Conservation (phyloP, 805 yeast species). For the Metschnikowia sp. region DNA sequence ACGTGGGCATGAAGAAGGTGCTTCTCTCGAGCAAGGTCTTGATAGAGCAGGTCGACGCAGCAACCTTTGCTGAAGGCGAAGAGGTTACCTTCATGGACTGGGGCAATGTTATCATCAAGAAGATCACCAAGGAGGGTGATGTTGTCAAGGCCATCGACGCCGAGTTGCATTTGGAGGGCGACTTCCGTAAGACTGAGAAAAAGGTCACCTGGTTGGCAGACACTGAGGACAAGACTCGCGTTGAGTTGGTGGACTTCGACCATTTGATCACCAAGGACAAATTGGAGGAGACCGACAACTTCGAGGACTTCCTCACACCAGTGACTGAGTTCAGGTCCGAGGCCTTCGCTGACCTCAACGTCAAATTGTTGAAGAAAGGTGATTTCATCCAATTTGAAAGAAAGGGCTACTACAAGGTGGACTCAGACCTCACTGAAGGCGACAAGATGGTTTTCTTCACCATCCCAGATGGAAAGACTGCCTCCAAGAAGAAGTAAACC, state of each 20-base stretch:
- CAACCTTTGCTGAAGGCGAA: conserved; percentile 67
- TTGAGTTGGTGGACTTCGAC: conserved; percentile 86
- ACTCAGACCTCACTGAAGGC: conserved; percentile 52
- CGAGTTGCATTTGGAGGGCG: conserved; percentile 87
- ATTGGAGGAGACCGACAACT: conserved; percentile 89
- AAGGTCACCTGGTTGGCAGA: conserved; percentile 93
- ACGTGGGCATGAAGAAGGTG: conserved; percentile 79
- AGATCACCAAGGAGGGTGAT: conserved; percentile 60
- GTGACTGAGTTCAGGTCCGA: conserved; percentile 77
- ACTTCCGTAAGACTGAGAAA: conserved; percentile 93
- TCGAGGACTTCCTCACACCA: conserved; percentile 87
- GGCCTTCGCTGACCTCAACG: conserved; percentile 79
- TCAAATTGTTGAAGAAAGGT: conserved; percentile 73
- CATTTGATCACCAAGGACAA: conserved; percentile 94
- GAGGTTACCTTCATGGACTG: conserved; percentile 98
- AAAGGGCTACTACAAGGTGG: conserved; percentile 92
- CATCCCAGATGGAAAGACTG: conserved; percentile 88
- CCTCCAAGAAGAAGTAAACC: conserved; percentile 33
- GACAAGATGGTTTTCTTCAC: conserved; percentile 78
- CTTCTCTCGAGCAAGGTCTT: conserved; percentile 59
- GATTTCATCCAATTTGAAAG: conserved; percentile 93
- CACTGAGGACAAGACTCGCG: conserved; percentile 65
- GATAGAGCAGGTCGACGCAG: conserved; percentile 84
- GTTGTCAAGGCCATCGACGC: conserved; percentile 65
- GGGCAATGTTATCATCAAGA: conserved; percentile 87